Evolutionary conservation across 371 early-diverging fungal species (phyloP).

Genomic region (Zopfochytrium polystomum): DNA sequence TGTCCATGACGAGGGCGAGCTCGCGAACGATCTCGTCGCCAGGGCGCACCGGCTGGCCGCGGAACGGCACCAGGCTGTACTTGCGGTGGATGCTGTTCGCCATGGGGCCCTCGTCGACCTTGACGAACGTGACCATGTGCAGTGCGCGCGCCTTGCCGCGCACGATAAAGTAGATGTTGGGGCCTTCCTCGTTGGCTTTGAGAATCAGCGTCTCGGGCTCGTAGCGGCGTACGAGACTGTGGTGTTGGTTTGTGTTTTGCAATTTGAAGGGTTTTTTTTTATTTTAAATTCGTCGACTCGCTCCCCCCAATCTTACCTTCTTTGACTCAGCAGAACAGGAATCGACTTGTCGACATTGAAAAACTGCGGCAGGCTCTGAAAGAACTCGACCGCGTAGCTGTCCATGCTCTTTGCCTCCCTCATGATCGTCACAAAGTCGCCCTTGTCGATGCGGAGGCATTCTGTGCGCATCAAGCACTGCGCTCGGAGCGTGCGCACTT

Average conservation of each 20-base stretch:
- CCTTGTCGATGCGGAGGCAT: slow-evolving; percentile 22
- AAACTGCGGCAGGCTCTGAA: slow-evolving; percentile 22
- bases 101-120: slow-evolving; percentile 17
- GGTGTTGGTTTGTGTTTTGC: no score
- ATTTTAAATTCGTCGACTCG: background rate
- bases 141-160: slow-evolving; percentile 22
- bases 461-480: slow-evolving; percentile 22
- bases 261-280: no score
- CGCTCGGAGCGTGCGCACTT: slow-evolving; percentile 18
- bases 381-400: slow-evolving; percentile 21
- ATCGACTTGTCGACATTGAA: slow-evolving; percentile 23
- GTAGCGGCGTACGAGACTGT: slow-evolving; percentile 26
- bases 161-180: slow-evolving; percentile 32
- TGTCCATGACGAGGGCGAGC: slow-evolving; percentile 25
- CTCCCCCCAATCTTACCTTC: slow-evolving; percentile 11
- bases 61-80: slow-evolving; percentile 20
- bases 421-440: slow-evolving; percentile 21
- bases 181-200: slow-evolving; percentile 20
- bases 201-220: slow-evolving; percentile 24
- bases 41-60: slow-evolving; percentile 1
- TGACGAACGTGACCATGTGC: slow-evolving; percentile 28
- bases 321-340: slow-evolving; percentile 17
- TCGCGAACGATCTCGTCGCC: slow-evolving; percentile 27
- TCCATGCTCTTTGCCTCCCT: slow-evolving; percentile 27
- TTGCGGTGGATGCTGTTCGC: slow-evolving; percentile 9